A percentile compares a stretch with the other conserved stretches of the same genome.
Conservation (phyloP, 331 rosid species). For the Malus hybrid region DNA sequence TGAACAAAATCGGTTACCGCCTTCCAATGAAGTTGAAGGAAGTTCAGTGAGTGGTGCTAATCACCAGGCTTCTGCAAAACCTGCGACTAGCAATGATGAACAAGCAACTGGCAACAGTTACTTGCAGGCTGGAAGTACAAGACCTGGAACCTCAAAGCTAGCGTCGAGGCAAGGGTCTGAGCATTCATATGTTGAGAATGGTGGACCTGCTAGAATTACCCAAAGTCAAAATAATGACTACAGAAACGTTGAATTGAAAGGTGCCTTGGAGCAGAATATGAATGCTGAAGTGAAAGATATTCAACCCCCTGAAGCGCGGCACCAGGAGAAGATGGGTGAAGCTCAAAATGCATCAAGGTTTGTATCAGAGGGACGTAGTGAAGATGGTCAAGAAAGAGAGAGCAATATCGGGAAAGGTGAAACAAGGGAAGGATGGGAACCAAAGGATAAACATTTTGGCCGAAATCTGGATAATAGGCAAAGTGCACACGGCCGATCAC, state of each 20-base stretch:
- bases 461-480: slow-evolving; percentile 51
- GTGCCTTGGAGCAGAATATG: slow-evolving; percentile 34
- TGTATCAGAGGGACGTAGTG: slow-evolving; percentile 32
- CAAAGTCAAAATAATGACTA: slow-evolving; percentile 55
- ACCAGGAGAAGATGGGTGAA: slow-evolving; percentile 41
- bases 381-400: slow-evolving; percentile 55
- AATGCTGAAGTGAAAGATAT: slow-evolving; percentile 44
- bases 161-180: slow-evolving; percentile 44
- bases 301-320: slow-evolving; percentile 23
- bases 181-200: slow-evolving; percentile 36
- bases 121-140: slow-evolving; percentile 51
- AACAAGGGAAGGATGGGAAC: slow-evolving; percentile 44
- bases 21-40: slow-evolving; percentile 70
- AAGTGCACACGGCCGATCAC: slow-evolving; percentile 43
- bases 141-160: slow-evolving; percentile 51
- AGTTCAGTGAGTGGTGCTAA: slow-evolving; percentile 45
- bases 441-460: slow-evolving; percentile 44
- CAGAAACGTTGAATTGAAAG: slow-evolving; percentile 46
- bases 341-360: slow-evolving; percentile 37
- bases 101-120: slow-evolving; percentile 39
- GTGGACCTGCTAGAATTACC: slow-evolving; percentile 30
- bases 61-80: slow-evolving; percentile 33
- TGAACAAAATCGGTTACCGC: slow-evolving; percentile 81
- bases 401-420: slow-evolving; percentile 41
- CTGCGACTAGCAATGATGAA: slow-evolving; percentile 57